phyloP scores from a whole-genome alignment of 2,329 filamentous ascomycete species.

The Cadophora sp. region DNA sequence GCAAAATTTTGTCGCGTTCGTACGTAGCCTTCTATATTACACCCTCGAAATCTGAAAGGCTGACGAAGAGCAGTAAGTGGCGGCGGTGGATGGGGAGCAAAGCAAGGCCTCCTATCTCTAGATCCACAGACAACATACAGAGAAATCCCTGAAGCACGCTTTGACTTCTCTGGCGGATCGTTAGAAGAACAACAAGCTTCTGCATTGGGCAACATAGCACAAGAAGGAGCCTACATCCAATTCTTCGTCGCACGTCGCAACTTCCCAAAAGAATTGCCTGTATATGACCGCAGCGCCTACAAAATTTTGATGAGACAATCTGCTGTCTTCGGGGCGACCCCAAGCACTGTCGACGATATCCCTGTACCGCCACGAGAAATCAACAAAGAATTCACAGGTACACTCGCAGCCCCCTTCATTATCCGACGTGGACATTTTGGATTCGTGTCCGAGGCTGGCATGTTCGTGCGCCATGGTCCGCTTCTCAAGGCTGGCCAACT shows the following conservation, averaged over 20 bases:
- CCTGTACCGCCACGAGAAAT: conserved; percentile 9
- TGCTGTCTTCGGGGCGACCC: conserved; percentile 41
- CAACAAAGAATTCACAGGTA: conserved; percentile 16
- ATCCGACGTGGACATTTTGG: conserved; percentile 58
- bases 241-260: conserved; percentile 59
- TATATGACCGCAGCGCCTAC: neutral
- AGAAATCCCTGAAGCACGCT: conserved; percentile 56
- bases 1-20: conserved; percentile 41
- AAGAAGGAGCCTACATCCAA: conserved; percentile 69
- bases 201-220: conserved; percentile 61
- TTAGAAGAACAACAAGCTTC: conserved; percentile 43
- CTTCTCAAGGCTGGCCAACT: neutral
- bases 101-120: conserved; percentile 78
- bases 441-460: conserved; percentile 64
- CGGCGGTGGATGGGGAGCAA: conserved; percentile 84
- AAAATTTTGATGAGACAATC: neutral
- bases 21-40: conserved; percentile 31
- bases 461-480: conserved; percentile 52
- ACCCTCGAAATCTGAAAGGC: conserved; percentile 9
- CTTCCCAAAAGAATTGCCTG: neutral
- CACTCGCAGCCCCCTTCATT: neutral
- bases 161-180: conserved; percentile 52
- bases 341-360: conserved; percentile 42
- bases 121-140: conserved; percentile 70
- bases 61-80: conserved; percentile 67